These are phyloP conservation scores for Neocallimastix lanati DNA, from an alignment of 192 early-diverging fungal species.

Conservation along the genomic window DNA sequence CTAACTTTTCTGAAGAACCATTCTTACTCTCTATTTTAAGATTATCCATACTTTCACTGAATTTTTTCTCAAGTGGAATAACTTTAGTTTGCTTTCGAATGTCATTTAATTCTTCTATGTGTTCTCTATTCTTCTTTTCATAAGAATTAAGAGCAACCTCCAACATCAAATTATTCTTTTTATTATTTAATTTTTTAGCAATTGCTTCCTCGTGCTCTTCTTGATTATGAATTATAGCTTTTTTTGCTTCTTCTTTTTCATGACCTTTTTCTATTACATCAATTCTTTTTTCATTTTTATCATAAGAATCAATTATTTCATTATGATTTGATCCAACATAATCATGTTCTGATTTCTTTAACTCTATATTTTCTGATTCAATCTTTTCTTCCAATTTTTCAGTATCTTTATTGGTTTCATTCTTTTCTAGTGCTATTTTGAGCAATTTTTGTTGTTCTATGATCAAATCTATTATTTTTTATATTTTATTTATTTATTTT, in stretches of 20 bases:
- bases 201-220: neutral
- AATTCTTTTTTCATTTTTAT: too few relatives aligned
- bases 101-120: too few relatives aligned
- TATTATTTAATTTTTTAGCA: neutral
- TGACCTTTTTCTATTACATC: neutral
- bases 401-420: neutral
- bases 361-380: neutral
- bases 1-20: neutral
- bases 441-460: neutral
- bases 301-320: too few relatives aligned
- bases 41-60: neutral
- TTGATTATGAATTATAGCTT: neutral
- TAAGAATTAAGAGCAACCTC: neutral
- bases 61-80: neutral
- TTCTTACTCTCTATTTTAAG: neutral
- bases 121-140: neutral
- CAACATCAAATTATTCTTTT: neutral
- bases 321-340: too few relatives aligned
- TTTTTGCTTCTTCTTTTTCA: neutral
- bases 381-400: neutral
- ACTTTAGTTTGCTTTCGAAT: too few relatives aligned
- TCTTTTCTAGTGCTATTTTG: neutral
- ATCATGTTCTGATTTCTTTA: neutral
- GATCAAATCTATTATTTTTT: neutral
- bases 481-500: too few relatives aligned